phyloP scores from a whole-genome alignment of 352 stramenopile genomes.

The Pythium vanterpoolii region DNA sequence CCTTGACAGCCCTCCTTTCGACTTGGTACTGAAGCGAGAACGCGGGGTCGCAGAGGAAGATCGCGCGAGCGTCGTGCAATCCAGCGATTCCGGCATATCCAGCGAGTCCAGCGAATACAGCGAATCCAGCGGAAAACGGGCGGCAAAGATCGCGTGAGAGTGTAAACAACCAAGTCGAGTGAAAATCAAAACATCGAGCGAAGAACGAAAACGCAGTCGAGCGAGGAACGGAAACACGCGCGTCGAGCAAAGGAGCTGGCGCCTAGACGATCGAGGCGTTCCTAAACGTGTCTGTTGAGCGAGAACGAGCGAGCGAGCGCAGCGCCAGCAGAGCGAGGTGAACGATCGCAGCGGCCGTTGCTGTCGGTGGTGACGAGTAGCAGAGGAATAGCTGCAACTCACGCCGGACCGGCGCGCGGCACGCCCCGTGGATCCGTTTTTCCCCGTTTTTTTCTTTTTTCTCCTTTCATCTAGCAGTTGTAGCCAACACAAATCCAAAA shows the following conservation, averaged over 20 bases:
- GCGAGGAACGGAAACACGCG: conserved; percentile 1
- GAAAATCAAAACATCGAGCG: too few species aligned
- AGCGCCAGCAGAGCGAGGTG: neutral
- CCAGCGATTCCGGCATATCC: too few species aligned
- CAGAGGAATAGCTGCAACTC: conserved; percentile 27
- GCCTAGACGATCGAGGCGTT: neutral
- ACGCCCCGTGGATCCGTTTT: neutral
- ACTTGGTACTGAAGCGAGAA: too few species aligned
- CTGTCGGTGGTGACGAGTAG: conserved; percentile 1
- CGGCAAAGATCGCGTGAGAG: conserved; percentile 10
- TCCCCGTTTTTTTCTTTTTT: conserved; percentile 6
- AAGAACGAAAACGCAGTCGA: neutral
- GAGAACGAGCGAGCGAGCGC: neutral
- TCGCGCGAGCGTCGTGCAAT: conserved; percentile 8
- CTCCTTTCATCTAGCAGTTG: conserved; percentile 7
- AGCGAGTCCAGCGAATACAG: too few species aligned
- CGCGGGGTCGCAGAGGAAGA: neutral
- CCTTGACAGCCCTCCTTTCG: neutral
- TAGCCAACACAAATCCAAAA: conserved; percentile 16
- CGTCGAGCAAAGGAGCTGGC: neutral
- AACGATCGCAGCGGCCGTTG: conserved; percentile 1
- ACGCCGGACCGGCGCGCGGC: neutral
- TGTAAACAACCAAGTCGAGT: conserved; percentile 8
- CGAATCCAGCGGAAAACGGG: too few species aligned
- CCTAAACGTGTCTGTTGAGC: neutral